Conservation (phyloP, 1,139 yeast species). For the Tardiomyces depauwii region DNA sequence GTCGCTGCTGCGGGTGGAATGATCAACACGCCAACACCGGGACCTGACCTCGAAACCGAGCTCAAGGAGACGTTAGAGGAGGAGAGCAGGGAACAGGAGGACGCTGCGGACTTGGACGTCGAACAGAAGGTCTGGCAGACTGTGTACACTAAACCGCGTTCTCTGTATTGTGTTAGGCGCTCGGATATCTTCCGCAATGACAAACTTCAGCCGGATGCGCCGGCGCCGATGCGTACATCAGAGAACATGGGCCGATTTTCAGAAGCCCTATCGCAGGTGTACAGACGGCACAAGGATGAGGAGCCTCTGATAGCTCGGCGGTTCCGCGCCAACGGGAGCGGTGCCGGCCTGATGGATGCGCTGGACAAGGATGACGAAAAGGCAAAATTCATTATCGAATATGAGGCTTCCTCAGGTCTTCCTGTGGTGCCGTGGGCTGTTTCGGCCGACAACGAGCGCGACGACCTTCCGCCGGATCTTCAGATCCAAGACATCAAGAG, state of each 20-base stretch:
- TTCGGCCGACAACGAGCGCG: constrained; percentile 37
- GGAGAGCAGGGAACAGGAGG: too few species aligned
- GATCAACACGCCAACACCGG: too few species aligned
- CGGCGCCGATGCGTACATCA: constrained; percentile 38
- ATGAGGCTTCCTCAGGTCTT: constrained; percentile 70
- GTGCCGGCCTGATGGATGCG: too few species aligned
- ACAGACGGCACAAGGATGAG: neutral
- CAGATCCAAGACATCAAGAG: constrained; percentile 27
- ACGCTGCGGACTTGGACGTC: too few species aligned
- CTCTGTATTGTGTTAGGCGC: too few species aligned
- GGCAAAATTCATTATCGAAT: constrained; percentile 67
- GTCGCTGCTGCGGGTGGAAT: too few species aligned
- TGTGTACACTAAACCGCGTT: too few species aligned
- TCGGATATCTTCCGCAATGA: too few species aligned
- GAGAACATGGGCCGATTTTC: constrained; percentile 23
- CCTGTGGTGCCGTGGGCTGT: constrained; percentile 46
- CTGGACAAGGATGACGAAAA: constrained; percentile 37
- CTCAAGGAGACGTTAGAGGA: too few species aligned
- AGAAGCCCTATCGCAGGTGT: constrained; percentile 15
- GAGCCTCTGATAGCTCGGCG: neutral
- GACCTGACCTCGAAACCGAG: too few species aligned
- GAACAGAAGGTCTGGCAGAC: too few species aligned
- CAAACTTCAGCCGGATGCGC: constrained; percentile 39
- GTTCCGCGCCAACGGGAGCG: too few species aligned
- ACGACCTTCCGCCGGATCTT: constrained; percentile 33